Evolutionary conservation across 257 asterid genomes (phyloP).

Genomic region (Ehretia macrophylla): DNA sequence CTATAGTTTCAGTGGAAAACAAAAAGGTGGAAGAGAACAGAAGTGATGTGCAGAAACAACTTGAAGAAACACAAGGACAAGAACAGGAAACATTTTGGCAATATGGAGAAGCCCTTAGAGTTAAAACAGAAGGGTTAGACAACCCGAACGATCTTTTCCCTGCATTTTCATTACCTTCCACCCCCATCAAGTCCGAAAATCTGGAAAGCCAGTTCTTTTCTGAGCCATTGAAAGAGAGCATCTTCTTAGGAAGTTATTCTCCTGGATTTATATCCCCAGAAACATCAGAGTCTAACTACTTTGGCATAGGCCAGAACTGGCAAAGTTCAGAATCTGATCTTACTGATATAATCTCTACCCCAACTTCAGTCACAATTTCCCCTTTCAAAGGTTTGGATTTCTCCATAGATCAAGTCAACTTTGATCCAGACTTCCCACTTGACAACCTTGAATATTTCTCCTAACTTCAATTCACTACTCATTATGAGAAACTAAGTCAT

Average conservation of each 20-base stretch:
- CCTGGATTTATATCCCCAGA: not conserved
- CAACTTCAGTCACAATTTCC: constrained; percentile 35
- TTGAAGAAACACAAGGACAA: not conserved
- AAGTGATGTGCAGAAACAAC: not conserved
- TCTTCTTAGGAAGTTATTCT: not conserved
- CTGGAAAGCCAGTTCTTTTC: constrained; percentile 22
- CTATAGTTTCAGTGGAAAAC: constrained; percentile 1
- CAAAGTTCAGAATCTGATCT: constrained; percentile 34
- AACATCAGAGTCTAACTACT: not conserved
- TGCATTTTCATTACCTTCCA: constrained; percentile 5
- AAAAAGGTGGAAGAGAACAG: constrained; percentile 26
- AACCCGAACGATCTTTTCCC: not conserved
- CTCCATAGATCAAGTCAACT: constrained; percentile 28
- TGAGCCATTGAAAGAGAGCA: not conserved
- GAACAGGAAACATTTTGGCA: not conserved
- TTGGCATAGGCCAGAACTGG: constrained; percentile 15
- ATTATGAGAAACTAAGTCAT: not conserved
- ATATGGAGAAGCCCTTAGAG: constrained; percentile 1
- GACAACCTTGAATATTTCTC: constrained; percentile 29
- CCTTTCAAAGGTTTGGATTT: constrained; percentile 35
- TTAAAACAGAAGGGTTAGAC: not conserved
- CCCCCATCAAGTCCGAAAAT: constrained; percentile 1
- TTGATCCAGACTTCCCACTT: constrained; percentile 28
- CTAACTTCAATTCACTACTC: not conserved
- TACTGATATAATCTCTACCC: constrained; percentile 46